Base-by-base conservation (phyloP, 2,329 filamentous ascomycete species). In the Keithomyces neogunnii region DNA sequence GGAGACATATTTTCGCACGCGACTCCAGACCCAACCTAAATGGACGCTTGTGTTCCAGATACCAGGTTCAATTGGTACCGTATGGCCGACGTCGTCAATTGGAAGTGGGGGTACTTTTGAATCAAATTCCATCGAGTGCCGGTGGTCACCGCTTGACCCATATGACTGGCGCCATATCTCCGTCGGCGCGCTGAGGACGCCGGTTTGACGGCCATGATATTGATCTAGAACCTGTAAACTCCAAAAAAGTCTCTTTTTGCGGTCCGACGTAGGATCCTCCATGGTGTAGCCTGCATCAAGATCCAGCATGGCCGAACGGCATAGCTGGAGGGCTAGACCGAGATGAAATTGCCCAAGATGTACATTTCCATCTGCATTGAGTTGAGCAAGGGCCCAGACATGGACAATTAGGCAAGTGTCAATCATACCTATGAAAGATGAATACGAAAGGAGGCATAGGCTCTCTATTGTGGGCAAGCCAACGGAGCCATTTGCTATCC, bases 11-110 rank as follows among this genome's bases (percentile, higher is more conserved):
- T 68, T 64, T 45, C 69, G 54, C 1, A 73, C 69, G 39, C 69
- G 66, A 50, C 73, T 76, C 75, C 75, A 78, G 3, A 77, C 70
- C 73, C 74, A 76, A 1, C 72, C 73, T 1, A 78, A 68, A 49
- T 76, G 71, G 1, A 74, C 64, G 4, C 71, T 69, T 8, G 73
- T 68, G 50, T 73, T 77, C 75, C 75, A 78, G 36, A 78, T 75
- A 0, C 74, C 74, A 0, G 70, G 66, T 35, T 76, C 73, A 3
- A 61, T 63, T 0, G 65, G 60, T 1, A 59, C 55, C 1, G 71
- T 60, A 10, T 67, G 71, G 1, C 74, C 74, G 1, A 76, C 62
- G 1, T 73, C 65, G 47, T 77, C 74, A 38, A 60, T 55, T 0
- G 74, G 74, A 0, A 76, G 57, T 0, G 72, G 69, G 1, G 74